Conservation (phyloP, 345 rosid species). For the Cochlearia excelsa region DNA sequence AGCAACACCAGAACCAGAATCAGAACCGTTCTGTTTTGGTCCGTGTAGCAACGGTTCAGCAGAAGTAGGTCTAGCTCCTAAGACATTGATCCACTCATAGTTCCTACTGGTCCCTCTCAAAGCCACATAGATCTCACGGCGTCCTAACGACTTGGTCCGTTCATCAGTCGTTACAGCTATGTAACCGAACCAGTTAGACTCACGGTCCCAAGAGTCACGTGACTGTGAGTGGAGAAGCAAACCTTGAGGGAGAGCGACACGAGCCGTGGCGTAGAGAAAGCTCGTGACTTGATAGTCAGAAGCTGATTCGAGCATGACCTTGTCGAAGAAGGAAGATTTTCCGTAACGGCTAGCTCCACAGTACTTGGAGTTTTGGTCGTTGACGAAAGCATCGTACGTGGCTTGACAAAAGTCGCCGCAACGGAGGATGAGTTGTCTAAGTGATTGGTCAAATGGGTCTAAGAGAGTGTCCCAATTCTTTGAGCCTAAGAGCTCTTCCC, state of each 20-base stretch:
- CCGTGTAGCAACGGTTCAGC: conserved; percentile 43
- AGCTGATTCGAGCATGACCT: conserved; percentile 64
- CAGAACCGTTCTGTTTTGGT: too few relatives aligned
- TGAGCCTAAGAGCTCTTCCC: conserved; percentile 65
- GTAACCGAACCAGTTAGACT: conserved; percentile 94
- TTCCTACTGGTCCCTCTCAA: conserved; percentile 79
- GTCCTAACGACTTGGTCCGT: conserved; percentile 42
- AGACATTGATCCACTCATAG: conserved; percentile 72
- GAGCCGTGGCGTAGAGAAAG: conserved; percentile 82
- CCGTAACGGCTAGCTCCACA: conserved; percentile 89
- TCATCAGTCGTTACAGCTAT: conserved; percentile 71
- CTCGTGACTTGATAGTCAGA: conserved; percentile 45
- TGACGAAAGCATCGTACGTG: conserved; percentile 87
- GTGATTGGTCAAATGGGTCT: conserved; percentile 62
- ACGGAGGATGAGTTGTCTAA: conserved; percentile 71
- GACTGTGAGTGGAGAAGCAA: conserved; percentile 66
- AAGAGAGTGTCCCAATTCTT: conserved; percentile 67
- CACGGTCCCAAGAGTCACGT: conserved; percentile 89
- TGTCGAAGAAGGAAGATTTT: conserved; percentile 52
- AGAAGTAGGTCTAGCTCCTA: conserved; percentile 59
- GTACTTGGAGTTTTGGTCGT: conserved; percentile 76
- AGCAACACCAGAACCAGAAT: neutral
- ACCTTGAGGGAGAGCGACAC: conserved; percentile 50
- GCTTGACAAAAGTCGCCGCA: conserved; percentile 92
- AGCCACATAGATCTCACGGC: conserved; percentile 70